Percentiles rank a stretch among this genome's conserved stretches.
Evolutionary conservation across 1,139 yeast genomes (phyloP).

Genomic region (Kodamaea sp.): DNA sequence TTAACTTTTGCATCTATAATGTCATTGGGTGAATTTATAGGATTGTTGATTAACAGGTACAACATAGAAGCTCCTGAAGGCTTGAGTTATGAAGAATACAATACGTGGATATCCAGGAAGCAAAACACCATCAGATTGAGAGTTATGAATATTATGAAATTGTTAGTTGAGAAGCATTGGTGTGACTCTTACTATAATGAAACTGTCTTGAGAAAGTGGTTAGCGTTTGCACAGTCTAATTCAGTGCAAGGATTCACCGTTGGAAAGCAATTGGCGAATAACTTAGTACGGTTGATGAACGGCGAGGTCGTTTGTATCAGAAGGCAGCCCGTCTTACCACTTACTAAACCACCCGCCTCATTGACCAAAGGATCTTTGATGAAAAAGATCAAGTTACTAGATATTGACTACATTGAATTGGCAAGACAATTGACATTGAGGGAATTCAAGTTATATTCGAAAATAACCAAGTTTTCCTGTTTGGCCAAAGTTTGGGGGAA

Average conservation of each 20-base stretch:
- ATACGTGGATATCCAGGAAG: constrained; percentile 76
- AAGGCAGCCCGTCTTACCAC: constrained; percentile 32
- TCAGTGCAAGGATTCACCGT: constrained; percentile 44
- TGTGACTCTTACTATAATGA: constrained; percentile 59
- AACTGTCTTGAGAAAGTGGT: constrained; percentile 51
- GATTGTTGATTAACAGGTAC: constrained; percentile 63
- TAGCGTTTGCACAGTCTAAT: constrained; percentile 54
- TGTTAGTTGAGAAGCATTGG: constrained; percentile 80
- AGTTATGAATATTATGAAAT: constrained; percentile 70
- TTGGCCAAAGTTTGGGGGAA: constrained; percentile 79
- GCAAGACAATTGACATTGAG: constrained; percentile 85
- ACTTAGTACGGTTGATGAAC: constrained; percentile 26
- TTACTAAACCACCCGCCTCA: constrained; percentile 44
- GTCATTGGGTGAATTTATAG: constrained; percentile 65
- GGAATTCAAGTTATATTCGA: constrained; percentile 68
- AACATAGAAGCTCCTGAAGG: constrained; percentile 86
- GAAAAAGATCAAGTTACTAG: constrained; percentile 53
- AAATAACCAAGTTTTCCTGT: constrained; percentile 74
- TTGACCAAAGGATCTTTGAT: constrained; percentile 34
- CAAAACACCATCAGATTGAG: constrained; percentile 65
- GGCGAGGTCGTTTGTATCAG: constrained; percentile 37
- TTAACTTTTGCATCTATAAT: constrained; percentile 78
- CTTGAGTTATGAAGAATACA: constrained; percentile 77
- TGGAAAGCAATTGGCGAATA: constrained; percentile 29
- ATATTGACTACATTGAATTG: constrained; percentile 72